These are phyloP conservation scores for Casuarina equisetifolia DNA, from an alignment of 306 rosid genomes.

Conservation along the genomic window DNA sequence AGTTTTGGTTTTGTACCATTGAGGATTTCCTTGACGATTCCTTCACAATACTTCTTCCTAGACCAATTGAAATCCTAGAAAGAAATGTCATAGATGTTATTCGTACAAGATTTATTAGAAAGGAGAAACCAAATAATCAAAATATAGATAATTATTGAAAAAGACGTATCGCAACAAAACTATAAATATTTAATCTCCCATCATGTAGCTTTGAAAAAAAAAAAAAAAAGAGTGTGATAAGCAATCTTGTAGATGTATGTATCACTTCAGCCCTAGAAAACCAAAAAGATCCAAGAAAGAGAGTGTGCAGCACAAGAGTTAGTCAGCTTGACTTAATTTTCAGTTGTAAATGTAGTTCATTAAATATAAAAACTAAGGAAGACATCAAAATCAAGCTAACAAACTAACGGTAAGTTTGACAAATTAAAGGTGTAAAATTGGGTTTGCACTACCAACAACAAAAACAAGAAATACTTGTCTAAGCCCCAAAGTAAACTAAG, in stretches of 20 bases:
- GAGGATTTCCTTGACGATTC: constrained; percentile 53
- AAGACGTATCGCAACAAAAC: not conserved
- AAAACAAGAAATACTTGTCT: not conserved
- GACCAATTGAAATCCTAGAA: constrained; percentile 52
- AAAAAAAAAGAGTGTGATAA: not conserved
- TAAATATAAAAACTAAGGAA: not conserved
- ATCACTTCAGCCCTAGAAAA: not conserved
- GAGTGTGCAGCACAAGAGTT: not conserved
- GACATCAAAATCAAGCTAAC: not conserved
- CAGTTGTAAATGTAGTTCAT: not conserved
- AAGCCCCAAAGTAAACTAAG: not conserved
- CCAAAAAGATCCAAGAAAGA: not conserved
- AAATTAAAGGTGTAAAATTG: not conserved
- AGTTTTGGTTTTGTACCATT: constrained; percentile 43
- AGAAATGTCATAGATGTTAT: constrained; percentile 18
- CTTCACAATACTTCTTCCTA: constrained; percentile 36
- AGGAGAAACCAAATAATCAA: not conserved
- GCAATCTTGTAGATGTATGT: not conserved
- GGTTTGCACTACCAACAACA: not conserved
- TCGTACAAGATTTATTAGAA: constrained; percentile 8
- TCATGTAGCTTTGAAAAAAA: not conserved
- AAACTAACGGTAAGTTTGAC: not conserved
- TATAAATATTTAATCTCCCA: not conserved
- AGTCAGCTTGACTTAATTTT: not conserved
- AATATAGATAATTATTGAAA: not conserved